Evolutionary conservation across 2,329 filamentous ascomycete species (phyloP).

Genomic region (Diaporthe capsici): DNA sequence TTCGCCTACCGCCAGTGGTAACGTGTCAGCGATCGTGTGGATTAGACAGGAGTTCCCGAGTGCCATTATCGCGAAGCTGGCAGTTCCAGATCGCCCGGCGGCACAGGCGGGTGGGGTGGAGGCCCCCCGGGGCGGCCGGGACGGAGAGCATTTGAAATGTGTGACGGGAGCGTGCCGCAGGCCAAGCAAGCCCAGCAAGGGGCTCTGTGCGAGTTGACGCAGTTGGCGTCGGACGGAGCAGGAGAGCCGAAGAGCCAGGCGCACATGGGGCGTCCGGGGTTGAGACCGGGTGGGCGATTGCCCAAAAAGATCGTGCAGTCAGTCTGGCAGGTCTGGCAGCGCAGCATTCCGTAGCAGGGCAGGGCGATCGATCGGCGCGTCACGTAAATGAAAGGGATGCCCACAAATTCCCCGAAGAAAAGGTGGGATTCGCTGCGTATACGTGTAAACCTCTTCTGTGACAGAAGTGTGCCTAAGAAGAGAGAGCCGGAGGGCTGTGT

Average conservation of each 20-base stretch:
- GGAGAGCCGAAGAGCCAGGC: slow-evolving; percentile 11
- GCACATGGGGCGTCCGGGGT: slow-evolving; percentile 10
- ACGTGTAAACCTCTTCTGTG: background rate
- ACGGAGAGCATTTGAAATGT: slow-evolving; percentile 3
- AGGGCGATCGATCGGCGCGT: slow-evolving; percentile 24
- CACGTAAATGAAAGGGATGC: slow-evolving; percentile 29
- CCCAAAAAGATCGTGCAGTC: slow-evolving; percentile 7
- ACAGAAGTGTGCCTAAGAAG: background rate
- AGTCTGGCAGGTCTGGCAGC: background rate
- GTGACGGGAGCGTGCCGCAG: slow-evolving; percentile 24
- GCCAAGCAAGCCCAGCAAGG: slow-evolving; percentile 9
- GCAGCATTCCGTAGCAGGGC: slow-evolving; percentile 1
- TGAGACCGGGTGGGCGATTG: background rate
- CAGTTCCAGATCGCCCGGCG: slow-evolving; percentile 18
- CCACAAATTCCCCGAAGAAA: slow-evolving; percentile 22
- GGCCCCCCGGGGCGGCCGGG: slow-evolving; percentile 12
- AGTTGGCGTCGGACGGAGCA: slow-evolving; percentile 26
- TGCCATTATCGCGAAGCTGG: background rate
- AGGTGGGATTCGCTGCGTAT: slow-evolving; percentile 13
- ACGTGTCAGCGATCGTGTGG: background rate
- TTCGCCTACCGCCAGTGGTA: background rate
- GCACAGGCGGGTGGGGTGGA: slow-evolving; percentile 10
- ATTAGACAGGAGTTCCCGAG: background rate
- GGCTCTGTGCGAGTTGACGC: slow-evolving; percentile 24
- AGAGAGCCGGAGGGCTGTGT: background rate